Evolutionary conservation across 805 yeast species (phyloP).

Genomic region (Hanseniaspora osmophila): DNA sequence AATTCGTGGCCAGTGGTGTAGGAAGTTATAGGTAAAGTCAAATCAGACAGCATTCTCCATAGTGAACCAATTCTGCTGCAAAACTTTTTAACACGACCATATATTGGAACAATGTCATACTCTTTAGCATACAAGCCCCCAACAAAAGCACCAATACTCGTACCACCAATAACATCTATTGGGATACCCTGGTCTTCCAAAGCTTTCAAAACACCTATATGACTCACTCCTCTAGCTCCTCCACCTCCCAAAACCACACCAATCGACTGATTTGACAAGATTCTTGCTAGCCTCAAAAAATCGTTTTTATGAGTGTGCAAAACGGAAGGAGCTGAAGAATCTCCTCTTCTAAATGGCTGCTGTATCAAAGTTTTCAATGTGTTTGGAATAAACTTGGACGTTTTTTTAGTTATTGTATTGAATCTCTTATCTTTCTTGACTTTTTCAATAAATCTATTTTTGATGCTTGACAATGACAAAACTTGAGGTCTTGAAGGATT

Average conservation of each 20-base stretch:
- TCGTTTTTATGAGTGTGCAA: constrained; percentile 57
- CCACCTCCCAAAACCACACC: constrained; percentile 96
- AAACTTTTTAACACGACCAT: constrained; percentile 79
- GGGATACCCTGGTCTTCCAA: constrained; percentile 88
- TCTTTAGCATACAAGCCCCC: constrained; percentile 93
- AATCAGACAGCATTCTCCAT: constrained; percentile 74
- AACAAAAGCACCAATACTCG: constrained; percentile 89
- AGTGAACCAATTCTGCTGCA: constrained; percentile 66
- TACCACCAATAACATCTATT: constrained; percentile 87
- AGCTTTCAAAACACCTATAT: constrained; percentile 81
- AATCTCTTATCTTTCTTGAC: constrained; percentile 16
- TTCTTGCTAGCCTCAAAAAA: constrained; percentile 76
- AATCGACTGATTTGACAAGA: constrained; percentile 82
- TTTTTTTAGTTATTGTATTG: constrained; percentile 13
- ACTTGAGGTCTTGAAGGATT: not conserved
- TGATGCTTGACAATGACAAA: constrained; percentile 3
- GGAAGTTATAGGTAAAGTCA: constrained; percentile 87
- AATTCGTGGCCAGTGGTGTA: constrained; percentile 96
- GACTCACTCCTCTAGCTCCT: constrained; percentile 90
- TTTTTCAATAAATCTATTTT: constrained; percentile 1
- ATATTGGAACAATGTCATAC: constrained; percentile 79
- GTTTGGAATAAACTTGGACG: constrained; percentile 20
- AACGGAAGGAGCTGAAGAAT: constrained; percentile 21
- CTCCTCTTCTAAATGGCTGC: constrained; percentile 13
- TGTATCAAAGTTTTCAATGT: constrained; percentile 26